These are phyloP conservation scores for Xerocomellus chrysenteron DNA, from an alignment of 768 basidiomycete species.

Conservation along the genomic window DNA sequence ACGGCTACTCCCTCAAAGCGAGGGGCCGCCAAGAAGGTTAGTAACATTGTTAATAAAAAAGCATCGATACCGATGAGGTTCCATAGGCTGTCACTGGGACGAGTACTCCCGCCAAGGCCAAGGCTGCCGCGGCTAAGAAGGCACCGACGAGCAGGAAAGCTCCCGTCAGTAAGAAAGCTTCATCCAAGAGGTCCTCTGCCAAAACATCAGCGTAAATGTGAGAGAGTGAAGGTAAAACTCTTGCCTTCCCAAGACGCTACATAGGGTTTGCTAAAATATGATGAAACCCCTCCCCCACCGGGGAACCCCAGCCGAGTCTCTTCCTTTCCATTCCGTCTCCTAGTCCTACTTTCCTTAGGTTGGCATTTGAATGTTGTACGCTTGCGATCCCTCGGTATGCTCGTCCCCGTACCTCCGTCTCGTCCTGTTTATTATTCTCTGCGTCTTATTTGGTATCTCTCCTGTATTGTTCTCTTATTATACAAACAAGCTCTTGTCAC, in stretches of 20 bases:
- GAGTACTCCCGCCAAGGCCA: constrained; percentile 37
- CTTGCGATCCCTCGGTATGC: constrained; percentile 32
- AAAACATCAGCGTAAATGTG: constrained; percentile 18
- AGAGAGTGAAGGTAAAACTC: constrained; percentile 4
- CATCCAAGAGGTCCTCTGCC: constrained; percentile 19
- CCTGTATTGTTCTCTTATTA: constrained; percentile 28
- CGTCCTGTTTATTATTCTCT: constrained; percentile 22
- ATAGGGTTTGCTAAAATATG: neutral
- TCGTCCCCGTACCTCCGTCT: constrained; percentile 11
- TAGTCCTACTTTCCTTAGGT: constrained; percentile 10
- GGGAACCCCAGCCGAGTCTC: neutral
- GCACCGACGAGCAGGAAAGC: constrained; percentile 27
- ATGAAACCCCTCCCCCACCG: neutral
- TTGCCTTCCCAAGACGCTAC: neutral
- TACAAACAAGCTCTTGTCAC: constrained; percentile 5
- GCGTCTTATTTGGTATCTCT: constrained; percentile 28
- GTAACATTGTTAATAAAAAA: neutral
- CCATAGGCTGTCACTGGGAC: constrained; percentile 53
- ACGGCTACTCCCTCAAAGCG: constrained; percentile 43
- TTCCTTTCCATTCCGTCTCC: neutral
- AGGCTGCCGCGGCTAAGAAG: constrained; percentile 35
- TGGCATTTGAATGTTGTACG: constrained; percentile 25
- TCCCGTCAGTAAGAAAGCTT: constrained; percentile 24
- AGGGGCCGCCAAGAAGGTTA: constrained; percentile 64
- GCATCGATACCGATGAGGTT: neutral